Base-by-base conservation (phyloP, 371 early-diverging fungal genomes). In the Apophysomyces trapeziformis region DNA sequence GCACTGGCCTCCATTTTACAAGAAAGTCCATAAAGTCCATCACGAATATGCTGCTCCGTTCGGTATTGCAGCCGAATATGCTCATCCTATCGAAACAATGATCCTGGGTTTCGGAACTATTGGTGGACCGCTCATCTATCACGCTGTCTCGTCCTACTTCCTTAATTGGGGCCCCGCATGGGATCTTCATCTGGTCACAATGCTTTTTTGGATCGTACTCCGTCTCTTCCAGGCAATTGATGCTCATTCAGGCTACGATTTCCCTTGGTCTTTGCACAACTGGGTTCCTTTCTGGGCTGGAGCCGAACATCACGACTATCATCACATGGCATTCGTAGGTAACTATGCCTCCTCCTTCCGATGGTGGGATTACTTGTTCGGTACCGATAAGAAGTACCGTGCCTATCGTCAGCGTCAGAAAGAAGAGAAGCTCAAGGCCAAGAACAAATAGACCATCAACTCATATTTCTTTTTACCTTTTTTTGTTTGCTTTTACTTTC, bases 211-310 rank as follows among this genome's bases (percentile, higher is more conserved):
- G 95, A 85, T 94, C 68, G 77, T 84, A n/a, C 70, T 87, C 13
- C 86, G 92, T 61, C 84, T 93, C 45, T 84, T 89, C 70, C 90
- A 90, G 75, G 88, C 93, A 8, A 87, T 96, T 35, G 96, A 96
- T 75, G 91, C 93, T 56, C 97, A 96, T 76, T 92, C 93, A 45
- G 97, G 97, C 1, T 96, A 96, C 68, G 96, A 95, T 71, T 95
- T 96, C 70, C 97, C 96, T 37, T 95, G 93, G 93, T 90, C 90
- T 26, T 80, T 92, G 61, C 87, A 86, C 69, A 83, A 90, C 74
- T 83, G 79, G 60, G 18, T 92, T 63, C 93, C 93, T 13, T 91
- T 93, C 75, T 85, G 88, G 87, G 84, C 91, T 1, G 92, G 93
- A 16, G 84, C 91, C 11, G 93, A 93, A 61, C 92, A 92, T 73